phyloP scores from a whole-genome alignment of 345 rosid species.

The Camelina neglecta region DNA sequence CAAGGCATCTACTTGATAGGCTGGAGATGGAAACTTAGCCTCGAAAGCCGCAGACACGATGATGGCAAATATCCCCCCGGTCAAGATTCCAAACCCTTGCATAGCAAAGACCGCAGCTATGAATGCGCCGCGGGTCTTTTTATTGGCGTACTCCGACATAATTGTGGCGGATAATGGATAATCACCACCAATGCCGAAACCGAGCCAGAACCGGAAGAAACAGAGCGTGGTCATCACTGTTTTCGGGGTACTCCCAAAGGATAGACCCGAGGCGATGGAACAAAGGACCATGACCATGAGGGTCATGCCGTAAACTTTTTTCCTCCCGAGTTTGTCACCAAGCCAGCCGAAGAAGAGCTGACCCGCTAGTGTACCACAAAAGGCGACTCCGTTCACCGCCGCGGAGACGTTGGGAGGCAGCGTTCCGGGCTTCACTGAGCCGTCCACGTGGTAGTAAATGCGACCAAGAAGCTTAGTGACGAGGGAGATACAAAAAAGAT shows the following conservation, averaged over 20 bases:
- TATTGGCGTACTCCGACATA: slow-evolving; percentile 88
- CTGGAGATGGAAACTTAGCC: slow-evolving; percentile 55
- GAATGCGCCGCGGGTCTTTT: slow-evolving; percentile 88
- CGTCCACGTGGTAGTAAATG: slow-evolving; percentile 69
- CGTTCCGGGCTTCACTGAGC: slow-evolving; percentile 63
- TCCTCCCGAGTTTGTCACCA: slow-evolving; percentile 76
- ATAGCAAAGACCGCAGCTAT: slow-evolving; percentile 93
- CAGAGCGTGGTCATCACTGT: slow-evolving; percentile 68
- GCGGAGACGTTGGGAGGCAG: slow-evolving; percentile 77
- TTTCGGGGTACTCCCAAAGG: slow-evolving; percentile 56
- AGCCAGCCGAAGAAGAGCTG: slow-evolving; percentile 91
- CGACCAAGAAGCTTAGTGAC: slow-evolving; percentile 84
- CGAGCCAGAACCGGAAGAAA: slow-evolving; percentile 88
- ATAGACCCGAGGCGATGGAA: slow-evolving; percentile 72
- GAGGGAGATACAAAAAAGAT: slow-evolving; percentile 81
- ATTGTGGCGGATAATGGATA: slow-evolving; percentile 84
- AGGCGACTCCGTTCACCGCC: slow-evolving; percentile 79
- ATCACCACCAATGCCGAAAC: slow-evolving; percentile 85
- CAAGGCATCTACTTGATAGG: slow-evolving; percentile 52
- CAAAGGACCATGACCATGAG: slow-evolving; percentile 73
- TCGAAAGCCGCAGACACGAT: slow-evolving; percentile 57
- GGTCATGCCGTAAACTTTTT: slow-evolving; percentile 78
- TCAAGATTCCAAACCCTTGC: slow-evolving; percentile 89
- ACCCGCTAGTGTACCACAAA: slow-evolving; percentile 69
- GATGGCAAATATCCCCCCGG: slow-evolving; percentile 75